Evolutionary conservation across 805 yeast species (phyloP).

Genomic region (Lipomyces sp.): DNA sequence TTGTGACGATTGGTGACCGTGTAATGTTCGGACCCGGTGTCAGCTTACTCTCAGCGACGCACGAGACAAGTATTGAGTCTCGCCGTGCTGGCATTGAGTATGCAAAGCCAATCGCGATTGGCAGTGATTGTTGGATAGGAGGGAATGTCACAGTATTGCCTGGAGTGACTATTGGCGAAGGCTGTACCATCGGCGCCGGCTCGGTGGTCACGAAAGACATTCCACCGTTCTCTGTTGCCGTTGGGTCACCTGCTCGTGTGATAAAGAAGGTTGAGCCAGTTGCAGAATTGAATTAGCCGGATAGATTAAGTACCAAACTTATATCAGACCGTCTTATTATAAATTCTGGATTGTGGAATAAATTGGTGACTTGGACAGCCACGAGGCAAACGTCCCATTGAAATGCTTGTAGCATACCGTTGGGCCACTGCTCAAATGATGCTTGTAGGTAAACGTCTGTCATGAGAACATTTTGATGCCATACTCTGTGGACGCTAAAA

Average conservation of each 20-base stretch:
- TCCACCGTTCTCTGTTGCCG: constrained; percentile 60
- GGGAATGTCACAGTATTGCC: constrained; percentile 60
- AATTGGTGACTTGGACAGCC: no score
- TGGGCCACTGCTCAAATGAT: no score
- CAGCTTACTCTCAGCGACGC: constrained; percentile 59
- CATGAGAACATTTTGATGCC: no score
- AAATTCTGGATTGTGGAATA: no score
- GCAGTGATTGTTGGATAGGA: constrained; percentile 73
- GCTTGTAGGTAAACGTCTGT: no score
- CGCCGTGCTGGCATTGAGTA: constrained; percentile 56
- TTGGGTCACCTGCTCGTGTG: constrained; percentile 66
- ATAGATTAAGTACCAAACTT: no score
- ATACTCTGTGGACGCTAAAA: no score
- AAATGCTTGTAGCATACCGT: no score
- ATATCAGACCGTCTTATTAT: no score
- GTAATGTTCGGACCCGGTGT: constrained; percentile 66
- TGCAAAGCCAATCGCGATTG: constrained; percentile 62
- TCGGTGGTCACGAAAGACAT: constrained; percentile 64
- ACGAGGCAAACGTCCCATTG: no score
- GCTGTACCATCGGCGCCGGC: constrained; percentile 69
- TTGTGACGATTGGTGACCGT: constrained; percentile 64
- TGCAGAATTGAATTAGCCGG: background rate
- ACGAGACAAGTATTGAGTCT: constrained; percentile 58
- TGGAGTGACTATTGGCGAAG: constrained; percentile 69
- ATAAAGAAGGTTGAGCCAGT: constrained; percentile 39